A percentile compares a stretch with the other conserved stretches of the same genome.
Evolutionary conservation across 2,329 filamentous ascomycete genomes (phyloP).

Genomic region (Ophiostoma perfectum): DNA sequence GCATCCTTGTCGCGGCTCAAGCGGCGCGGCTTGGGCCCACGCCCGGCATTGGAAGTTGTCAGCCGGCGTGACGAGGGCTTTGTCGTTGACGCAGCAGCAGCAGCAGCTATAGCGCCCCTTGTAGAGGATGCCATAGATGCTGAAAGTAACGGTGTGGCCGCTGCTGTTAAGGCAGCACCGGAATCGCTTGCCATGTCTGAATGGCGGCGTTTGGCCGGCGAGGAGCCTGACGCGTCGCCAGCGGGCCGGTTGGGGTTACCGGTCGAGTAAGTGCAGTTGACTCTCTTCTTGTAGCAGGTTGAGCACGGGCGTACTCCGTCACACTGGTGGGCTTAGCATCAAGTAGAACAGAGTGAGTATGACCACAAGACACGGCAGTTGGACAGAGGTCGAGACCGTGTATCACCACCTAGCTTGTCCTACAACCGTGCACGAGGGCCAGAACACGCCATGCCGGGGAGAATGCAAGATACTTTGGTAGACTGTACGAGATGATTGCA

Average conservation of each 20-base stretch:
- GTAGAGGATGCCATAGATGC: neutral
- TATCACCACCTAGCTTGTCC: neutral
- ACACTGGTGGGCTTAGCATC: slow-evolving; percentile 40
- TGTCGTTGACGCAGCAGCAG: slow-evolving; percentile 6
- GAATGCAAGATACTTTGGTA: neutral
- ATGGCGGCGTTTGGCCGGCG: slow-evolving; percentile 15
- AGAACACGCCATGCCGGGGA: neutral
- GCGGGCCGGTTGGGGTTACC: neutral
- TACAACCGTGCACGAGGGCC: neutral
- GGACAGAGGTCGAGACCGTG: neutral
- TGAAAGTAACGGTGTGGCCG: neutral
- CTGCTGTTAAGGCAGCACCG: neutral
- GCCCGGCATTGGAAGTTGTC: neutral
- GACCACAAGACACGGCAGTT: too few species aligned
- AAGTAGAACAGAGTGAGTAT: neutral
- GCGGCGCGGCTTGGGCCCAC: neutral
- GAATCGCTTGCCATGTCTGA: neutral
- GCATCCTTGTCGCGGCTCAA: neutral
- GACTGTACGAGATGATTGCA: neutral
- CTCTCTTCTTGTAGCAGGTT: slow-evolving; percentile 50
- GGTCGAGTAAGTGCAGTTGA: slow-evolving; percentile 39
- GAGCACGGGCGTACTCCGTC: slow-evolving; percentile 54
- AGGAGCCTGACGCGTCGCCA: neutral
- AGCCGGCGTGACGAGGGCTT: neutral
- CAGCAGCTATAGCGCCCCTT: neutral